These are phyloP conservation scores for Pleurotus tuber-regium DNA, from an alignment of 768 basidiomycete genomes.

Conservation along the genomic window DNA sequence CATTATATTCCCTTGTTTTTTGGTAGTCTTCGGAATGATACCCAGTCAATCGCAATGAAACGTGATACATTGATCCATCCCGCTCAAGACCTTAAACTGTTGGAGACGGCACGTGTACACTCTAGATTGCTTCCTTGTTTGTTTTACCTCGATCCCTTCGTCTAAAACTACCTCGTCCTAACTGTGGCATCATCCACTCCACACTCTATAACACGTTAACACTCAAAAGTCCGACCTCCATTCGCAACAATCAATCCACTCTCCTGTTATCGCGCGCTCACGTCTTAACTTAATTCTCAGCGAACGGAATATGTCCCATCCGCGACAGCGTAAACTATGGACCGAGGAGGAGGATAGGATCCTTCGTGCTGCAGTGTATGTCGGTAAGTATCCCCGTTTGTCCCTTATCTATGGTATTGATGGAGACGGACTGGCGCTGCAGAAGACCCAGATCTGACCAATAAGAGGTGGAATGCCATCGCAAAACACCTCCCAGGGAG, in stretches of 20 bases:
- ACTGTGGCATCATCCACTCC: neutral
- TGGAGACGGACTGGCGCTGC: too few relatives aligned
- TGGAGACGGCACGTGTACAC: neutral
- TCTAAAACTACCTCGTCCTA: neutral
- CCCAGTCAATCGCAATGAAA: neutral
- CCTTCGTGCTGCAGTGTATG: neutral
- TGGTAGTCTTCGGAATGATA: neutral
- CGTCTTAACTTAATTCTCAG: neutral
- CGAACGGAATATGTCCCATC: neutral
- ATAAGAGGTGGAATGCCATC: neutral
- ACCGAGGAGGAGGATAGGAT: neutral
- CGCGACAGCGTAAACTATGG: neutral
- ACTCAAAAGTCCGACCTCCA: neutral
- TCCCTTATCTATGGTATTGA: neutral
- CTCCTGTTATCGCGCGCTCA: neutral
- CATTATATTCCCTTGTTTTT: too few relatives aligned
- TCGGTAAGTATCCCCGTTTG: neutral
- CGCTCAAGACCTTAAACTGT: neutral
- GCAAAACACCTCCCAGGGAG: neutral
- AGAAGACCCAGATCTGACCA: neutral
- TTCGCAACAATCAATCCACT: neutral
- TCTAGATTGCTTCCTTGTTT: neutral
- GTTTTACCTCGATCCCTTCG: slow-evolving; percentile 1
- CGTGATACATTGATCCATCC: neutral
- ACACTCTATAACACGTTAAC: neutral